Conservation (phyloP, 129 eudicot genomes). For the Helianthus tuberosus region DNA sequence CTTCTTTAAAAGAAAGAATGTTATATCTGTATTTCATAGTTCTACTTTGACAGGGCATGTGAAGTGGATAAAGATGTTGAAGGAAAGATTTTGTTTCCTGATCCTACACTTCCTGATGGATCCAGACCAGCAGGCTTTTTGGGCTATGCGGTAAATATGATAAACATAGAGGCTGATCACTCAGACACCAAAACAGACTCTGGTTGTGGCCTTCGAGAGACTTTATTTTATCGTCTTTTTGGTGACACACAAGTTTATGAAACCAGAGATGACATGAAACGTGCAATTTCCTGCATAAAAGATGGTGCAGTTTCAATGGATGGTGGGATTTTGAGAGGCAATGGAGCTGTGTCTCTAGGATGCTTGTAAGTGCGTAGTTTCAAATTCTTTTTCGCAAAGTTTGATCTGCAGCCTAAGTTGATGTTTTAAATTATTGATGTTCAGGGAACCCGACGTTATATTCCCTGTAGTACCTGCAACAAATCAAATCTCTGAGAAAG, state of each 20-base stretch:
- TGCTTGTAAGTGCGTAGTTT: constrained; percentile 37
- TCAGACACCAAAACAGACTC: constrained; percentile 33
- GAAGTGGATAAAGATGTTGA: constrained; percentile 31
- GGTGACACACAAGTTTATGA: constrained; percentile 75
- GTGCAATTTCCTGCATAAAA: constrained; percentile 45
- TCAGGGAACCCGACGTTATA: constrained; percentile 52
- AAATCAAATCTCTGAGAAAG: constrained; percentile 1
- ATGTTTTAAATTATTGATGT: not conserved
- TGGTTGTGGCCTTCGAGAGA: constrained; percentile 65
- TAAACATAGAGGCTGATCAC: constrained; percentile 44
- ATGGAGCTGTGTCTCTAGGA: constrained; percentile 58
- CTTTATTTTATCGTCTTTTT: constrained; percentile 66
- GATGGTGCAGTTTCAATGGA: constrained; percentile 73
- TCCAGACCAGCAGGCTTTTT: constrained; percentile 49
- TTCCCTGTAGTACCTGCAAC: constrained; percentile 48
- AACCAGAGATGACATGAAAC: constrained; percentile 47
- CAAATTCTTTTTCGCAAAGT: not conserved
- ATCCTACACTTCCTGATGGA: constrained; percentile 59
- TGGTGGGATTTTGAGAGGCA: constrained; percentile 70
- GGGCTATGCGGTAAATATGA: constrained; percentile 75
- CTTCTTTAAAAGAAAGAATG: not conserved
- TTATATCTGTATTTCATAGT: not conserved
- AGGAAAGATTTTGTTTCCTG: constrained; percentile 44
- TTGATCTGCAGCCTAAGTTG: not conserved
- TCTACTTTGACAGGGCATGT: constrained; percentile 40